A percentile compares a stretch with the other conserved stretches of the same genome.
Evolutionary conservation across 2,329 filamentous ascomycete species (phyloP).

Genomic region (Penicillium sp.): DNA sequence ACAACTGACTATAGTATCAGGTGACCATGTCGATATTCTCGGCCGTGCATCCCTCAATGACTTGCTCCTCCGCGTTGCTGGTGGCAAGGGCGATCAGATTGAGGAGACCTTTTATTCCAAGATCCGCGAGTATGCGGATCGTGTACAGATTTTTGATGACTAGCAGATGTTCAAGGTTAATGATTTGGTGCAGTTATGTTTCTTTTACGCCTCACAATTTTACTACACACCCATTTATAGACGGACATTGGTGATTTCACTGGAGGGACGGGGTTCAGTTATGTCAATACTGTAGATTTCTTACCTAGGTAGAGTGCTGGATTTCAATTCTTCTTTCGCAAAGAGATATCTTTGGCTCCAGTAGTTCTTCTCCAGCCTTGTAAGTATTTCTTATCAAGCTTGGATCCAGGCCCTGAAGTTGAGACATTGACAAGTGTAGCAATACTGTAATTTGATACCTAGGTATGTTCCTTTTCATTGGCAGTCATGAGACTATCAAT

Average conservation of each 20-base stretch:
- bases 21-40: conserved; percentile 95
- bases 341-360: too few relatives aligned
- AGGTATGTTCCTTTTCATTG: too few relatives aligned
- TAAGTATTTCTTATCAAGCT: too few relatives aligned
- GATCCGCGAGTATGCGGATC: conserved; percentile 79
- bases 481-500: too few relatives aligned
- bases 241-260: not conserved
- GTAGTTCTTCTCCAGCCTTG: too few relatives aligned
- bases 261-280: conserved; percentile 3
- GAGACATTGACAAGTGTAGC: too few relatives aligned
- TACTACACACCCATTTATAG: not conserved
- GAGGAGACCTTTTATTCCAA: conserved; percentile 75
- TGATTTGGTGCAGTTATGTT: not conserved
- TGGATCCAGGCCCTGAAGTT: too few relatives aligned
- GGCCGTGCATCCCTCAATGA: conserved; percentile 89
- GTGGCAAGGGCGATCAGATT: conserved; percentile 79
- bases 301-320: not conserved
- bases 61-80: conserved; percentile 80
- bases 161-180: conserved; percentile 26
- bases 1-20: conserved; percentile 34
- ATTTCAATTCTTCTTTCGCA: too few relatives aligned
- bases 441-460: too few relatives aligned
- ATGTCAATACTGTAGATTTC: conserved; percentile 3
- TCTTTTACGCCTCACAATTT: not conserved
- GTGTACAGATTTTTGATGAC: conserved; percentile 79